Evolutionary conservation across 345 rosid species (phyloP).

Genomic region (Mallotus nudiflorus): DNA sequence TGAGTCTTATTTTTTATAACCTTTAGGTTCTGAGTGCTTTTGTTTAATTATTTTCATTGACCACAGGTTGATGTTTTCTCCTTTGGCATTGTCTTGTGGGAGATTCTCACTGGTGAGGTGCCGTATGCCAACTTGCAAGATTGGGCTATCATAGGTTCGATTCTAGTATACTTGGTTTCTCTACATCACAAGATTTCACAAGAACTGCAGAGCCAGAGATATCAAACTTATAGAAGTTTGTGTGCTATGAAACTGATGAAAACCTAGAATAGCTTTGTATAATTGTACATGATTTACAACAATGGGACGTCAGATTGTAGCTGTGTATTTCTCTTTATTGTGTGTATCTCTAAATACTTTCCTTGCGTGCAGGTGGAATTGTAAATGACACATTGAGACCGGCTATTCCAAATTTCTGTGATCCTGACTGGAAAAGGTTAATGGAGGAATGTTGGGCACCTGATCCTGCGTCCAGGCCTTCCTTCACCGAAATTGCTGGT

Average conservation of each 20-base stretch:
- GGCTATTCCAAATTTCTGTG: slow-evolving; percentile 62
- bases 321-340: neutral
- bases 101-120: slow-evolving; percentile 86
- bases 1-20: neutral
- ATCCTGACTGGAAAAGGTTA: slow-evolving; percentile 63
- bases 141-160: slow-evolving; percentile 78
- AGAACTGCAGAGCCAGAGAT: neutral
- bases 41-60: slow-evolving; percentile 9
- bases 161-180: slow-evolving; percentile 9
- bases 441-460: slow-evolving; percentile 92
- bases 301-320: neutral
- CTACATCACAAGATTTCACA: neutral
- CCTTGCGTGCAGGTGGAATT: slow-evolving; percentile 58
- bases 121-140: slow-evolving; percentile 85
- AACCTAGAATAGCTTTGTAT: neutral
- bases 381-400: slow-evolving; percentile 81
- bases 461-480: slow-evolving; percentile 63
- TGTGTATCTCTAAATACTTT: neutral
- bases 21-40: slow-evolving; percentile 2
- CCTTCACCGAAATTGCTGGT: slow-evolving; percentile 70
- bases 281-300: neutral
- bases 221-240: neutral
- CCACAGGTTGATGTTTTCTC: slow-evolving; percentile 78
- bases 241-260: too few species aligned
- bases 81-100: slow-evolving; percentile 82